phyloP scores from a whole-genome alignment of 2,329 filamentous ascomycete genomes.

The Fonsecaea multimorphosa region DNA sequence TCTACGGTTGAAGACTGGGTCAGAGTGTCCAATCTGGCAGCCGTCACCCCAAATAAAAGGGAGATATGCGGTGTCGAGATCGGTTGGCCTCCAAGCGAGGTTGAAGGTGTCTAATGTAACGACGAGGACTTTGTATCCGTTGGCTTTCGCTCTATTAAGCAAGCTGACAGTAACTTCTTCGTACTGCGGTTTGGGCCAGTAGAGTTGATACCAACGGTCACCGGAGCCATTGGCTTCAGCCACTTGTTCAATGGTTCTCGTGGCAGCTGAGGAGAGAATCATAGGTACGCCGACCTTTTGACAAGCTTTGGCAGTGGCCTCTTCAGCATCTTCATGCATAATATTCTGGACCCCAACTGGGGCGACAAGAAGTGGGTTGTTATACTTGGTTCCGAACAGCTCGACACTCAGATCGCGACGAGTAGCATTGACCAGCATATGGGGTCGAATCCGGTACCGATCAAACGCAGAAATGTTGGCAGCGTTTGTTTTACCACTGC shows the following conservation, averaged over 20 bases:
- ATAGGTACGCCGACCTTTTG: slow-evolving; percentile 66
- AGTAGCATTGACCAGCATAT: slow-evolving; percentile 45
- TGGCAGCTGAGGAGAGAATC: slow-evolving; percentile 69
- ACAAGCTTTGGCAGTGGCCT: slow-evolving; percentile 66
- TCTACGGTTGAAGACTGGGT: slow-evolving; percentile 67
- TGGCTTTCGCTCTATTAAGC: slow-evolving; percentile 63
- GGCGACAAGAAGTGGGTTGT: slow-evolving; percentile 65
- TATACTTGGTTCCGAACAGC: slow-evolving; percentile 58
- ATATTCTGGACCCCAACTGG: slow-evolving; percentile 73
- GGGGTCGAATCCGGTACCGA: slow-evolving; percentile 43
- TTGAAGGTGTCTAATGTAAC: slow-evolving; percentile 75
- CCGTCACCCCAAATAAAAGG: slow-evolving; percentile 54
- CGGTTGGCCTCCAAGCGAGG: slow-evolving; percentile 70
- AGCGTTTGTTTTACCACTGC: slow-evolving; percentile 41
- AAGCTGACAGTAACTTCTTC: slow-evolving; percentile 70
- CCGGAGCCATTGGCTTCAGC: slow-evolving; percentile 62
- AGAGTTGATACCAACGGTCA: slow-evolving; percentile 72
- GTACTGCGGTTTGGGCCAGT: slow-evolving; percentile 66
- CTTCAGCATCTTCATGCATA: slow-evolving; percentile 68
- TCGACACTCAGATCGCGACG: slow-evolving; percentile 55
- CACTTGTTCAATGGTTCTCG: slow-evolving; percentile 69
- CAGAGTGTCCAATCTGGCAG: slow-evolving; percentile 66
- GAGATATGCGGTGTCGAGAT: slow-evolving; percentile 65
- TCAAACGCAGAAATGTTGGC: slow-evolving; percentile 44
- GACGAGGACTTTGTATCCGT: slow-evolving; percentile 69